Base-by-base conservation (phyloP, 345 rosid species). In the Eutrema heterophyllum region DNA sequence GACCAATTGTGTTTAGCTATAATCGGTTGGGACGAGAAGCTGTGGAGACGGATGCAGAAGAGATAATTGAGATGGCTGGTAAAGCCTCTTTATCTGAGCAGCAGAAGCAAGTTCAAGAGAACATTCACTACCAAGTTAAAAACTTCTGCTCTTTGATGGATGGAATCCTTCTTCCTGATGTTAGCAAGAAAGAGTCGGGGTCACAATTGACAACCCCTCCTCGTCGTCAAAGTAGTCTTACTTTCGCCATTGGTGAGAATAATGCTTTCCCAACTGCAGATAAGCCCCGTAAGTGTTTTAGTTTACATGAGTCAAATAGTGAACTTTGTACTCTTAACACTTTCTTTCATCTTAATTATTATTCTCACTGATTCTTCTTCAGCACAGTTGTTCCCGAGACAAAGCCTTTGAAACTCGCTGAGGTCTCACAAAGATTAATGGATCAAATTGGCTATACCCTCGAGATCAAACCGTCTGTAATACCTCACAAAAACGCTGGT, bases 401-500 rank as follows among this genome's bases (percentile, higher is more conserved):
- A 14, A 85, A 82, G 84, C 88, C 88, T 41, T 78, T 89, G 64
- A 87, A 74, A 60, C 64, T 56, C 54, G 6, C 58, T 11, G 97
- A 91, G 64, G 83, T 92, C 62, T 88, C 93, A 16, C 80, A 74
- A 79, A 81, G 75, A 43, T 75, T 94, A 49, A 84, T 89, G 87
- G 91, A 87, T 82, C 77, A 67, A 48, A 68, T 87, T 36, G 99
- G 99, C 12, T 92, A 84, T 73, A 83, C 89, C 4, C 86, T 89
- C 14, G 86, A 80, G 70, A 67, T 87, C 38, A 88, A 82, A 73
- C 89, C 90, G 43, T 94, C 99, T 16, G 81, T 51, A 60, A 82
- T 88, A 79, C 88, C 89, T 51, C 93, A 94, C 85, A 70, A 86
- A 67, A 93, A 87, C 50, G 99, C 96, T 7, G 93, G 97, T 53